These are phyloP conservation scores for Arthroderma uncinatum DNA, from an alignment of 2,329 filamentous ascomycete genomes.

Conservation along the genomic window DNA sequence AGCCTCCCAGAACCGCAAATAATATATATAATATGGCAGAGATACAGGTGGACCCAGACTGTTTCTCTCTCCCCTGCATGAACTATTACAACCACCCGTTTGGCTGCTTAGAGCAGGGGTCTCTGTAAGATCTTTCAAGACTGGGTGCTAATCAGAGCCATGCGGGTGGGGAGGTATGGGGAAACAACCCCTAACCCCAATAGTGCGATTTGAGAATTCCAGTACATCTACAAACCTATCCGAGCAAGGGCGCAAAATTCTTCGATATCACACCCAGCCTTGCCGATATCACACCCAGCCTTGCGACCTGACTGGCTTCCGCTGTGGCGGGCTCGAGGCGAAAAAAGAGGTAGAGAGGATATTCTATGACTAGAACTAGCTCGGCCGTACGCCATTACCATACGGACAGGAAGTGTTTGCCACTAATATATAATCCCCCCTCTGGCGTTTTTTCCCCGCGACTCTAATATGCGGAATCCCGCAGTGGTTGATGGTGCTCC, in stretches of 20 bases:
- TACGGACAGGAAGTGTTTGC: too few species aligned
- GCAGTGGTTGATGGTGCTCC: too few species aligned
- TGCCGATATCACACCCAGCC: too few species aligned
- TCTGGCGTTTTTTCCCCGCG: too few species aligned
- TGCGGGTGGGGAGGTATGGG: slow-evolving; percentile 8
- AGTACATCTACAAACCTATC: background rate
- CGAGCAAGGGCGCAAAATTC: background rate
- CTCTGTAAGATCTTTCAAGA: background rate
- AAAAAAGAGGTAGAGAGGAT: too few species aligned
- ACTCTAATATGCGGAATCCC: too few species aligned
- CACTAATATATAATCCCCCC: too few species aligned
- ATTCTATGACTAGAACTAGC: too few species aligned
- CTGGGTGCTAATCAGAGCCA: slow-evolving; percentile 10
- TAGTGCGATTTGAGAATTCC: too few species aligned
- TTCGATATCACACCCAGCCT: slow-evolving; percentile 5
- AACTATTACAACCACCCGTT: slow-evolving; percentile 15
- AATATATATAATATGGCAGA: too few species aligned
- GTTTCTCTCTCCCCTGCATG: slow-evolving; percentile 10
- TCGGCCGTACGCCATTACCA: too few species aligned
- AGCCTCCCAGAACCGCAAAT: background rate
- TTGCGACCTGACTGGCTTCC: slow-evolving; percentile 13
- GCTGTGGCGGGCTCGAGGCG: slow-evolving; percentile 7
- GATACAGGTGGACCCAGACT: slow-evolving; percentile 5
- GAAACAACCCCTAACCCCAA: too few species aligned
- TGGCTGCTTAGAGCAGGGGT: background rate